These are phyloP conservation scores for Anethum foeniculum DNA, from an alignment of 140 eudicot species.

Conservation along the genomic window DNA sequence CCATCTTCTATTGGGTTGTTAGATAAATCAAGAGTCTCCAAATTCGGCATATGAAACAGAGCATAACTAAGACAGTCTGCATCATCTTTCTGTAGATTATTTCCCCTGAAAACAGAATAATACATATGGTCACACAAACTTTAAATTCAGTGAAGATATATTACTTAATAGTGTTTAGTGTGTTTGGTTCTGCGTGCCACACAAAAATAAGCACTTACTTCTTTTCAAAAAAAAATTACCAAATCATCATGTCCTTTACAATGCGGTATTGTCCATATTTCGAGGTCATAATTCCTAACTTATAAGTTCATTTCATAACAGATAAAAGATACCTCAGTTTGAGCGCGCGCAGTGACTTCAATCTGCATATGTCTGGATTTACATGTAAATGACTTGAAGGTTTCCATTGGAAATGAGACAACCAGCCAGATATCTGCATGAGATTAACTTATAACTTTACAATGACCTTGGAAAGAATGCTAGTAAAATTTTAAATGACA, in stretches of 20 bases:
- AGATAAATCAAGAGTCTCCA: conserved; percentile 62
- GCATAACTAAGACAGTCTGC: conserved; percentile 59
- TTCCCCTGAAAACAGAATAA: conserved; percentile 39
- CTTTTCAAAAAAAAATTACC: too few relatives aligned
- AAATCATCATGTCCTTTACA: too few relatives aligned
- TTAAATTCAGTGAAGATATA: neutral
- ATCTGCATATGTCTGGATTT: conserved; percentile 22
- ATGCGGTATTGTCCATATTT: neutral
- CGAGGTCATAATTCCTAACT: neutral
- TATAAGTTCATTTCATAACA: neutral
- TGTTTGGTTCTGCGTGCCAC: too few relatives aligned
- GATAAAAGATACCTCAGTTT: conserved; percentile 49
- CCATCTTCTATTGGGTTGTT: conserved; percentile 70
- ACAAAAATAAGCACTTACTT: too few relatives aligned
- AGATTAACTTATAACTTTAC: neutral
- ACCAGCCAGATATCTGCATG: conserved; percentile 76
- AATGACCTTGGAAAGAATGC: neutral
- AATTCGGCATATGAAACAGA: conserved; percentile 54
- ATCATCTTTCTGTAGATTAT: conserved; percentile 47
- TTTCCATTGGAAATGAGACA: conserved; percentile 55
- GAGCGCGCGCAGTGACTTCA: conserved; percentile 49
- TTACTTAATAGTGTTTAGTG: neutral
- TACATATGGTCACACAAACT: neutral
- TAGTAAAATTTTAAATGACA: neutral
- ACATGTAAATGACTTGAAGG: conserved; percentile 19